A percentile compares a stretch with the other conserved stretches of the same genome.
Conservation (phyloP, 1,284 basidiomycete species). For the Fomitopsis schrenkii region DNA sequence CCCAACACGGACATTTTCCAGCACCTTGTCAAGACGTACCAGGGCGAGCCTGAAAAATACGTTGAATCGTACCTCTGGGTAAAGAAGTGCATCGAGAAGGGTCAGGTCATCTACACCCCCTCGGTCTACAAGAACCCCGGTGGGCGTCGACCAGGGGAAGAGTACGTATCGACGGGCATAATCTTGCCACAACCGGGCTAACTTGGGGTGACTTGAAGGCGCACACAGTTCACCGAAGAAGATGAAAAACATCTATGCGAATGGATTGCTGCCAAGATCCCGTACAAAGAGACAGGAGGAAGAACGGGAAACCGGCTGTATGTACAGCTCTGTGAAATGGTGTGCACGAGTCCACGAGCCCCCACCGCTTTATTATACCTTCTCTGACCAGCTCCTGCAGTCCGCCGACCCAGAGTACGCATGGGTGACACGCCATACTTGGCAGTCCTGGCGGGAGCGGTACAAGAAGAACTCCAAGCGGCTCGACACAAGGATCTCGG, state of each 20-base stretch:
- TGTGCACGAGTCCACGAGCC: slow-evolving; percentile 23
- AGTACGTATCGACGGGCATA: slow-evolving; percentile 42
- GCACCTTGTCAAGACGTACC: slow-evolving; percentile 64
- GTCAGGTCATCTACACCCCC: slow-evolving; percentile 59
- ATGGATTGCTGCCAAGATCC: slow-evolving; percentile 77
- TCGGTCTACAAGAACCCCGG: slow-evolving; percentile 78
- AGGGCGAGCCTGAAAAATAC: slow-evolving; percentile 61
- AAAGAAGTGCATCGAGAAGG: slow-evolving; percentile 71
- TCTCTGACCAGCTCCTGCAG: slow-evolving; percentile 28
- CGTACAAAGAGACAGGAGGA: slow-evolving; percentile 73
- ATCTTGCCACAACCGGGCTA: background rate
- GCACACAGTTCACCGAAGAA: slow-evolving; percentile 69
- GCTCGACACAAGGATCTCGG: slow-evolving; percentile 57
- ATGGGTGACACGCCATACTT: slow-evolving; percentile 79
- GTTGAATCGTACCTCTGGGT: slow-evolving; percentile 79
- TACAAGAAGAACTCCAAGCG: slow-evolving; percentile 76
- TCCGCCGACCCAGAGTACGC: slow-evolving; percentile 60
- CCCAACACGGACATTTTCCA: slow-evolving; percentile 69
- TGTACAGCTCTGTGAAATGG: slow-evolving; percentile 55
- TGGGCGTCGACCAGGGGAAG: slow-evolving; percentile 73
- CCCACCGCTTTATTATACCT: background rate
- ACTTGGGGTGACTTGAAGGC: slow-evolving; percentile 34
- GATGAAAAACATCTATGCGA: slow-evolving; percentile 68
- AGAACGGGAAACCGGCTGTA: slow-evolving; percentile 78
- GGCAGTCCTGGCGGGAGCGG: slow-evolving; percentile 83